A percentile compares a stretch with the other conserved stretches of the same genome.
phyloP scores from a whole-genome alignment of 257 asterid genomes.

The Jaltomata sinuosa region DNA sequence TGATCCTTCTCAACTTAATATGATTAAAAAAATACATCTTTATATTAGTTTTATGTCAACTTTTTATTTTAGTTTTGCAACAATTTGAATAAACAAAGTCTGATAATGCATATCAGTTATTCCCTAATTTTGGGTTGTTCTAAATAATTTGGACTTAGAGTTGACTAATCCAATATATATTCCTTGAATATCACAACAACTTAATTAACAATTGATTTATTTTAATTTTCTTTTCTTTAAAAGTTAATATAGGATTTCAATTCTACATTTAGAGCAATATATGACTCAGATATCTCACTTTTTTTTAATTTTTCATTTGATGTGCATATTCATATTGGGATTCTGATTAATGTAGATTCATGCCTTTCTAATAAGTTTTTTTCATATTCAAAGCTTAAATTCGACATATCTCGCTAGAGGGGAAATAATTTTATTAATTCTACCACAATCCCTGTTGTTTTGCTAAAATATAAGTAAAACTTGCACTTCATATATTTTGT shows the following conservation, averaged over 20 bases:
- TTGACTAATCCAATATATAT: not conserved
- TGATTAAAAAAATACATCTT: no score
- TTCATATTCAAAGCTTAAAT: no score
- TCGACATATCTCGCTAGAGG: no score
- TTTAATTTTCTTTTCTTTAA: not conserved
- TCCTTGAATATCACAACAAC: not conserved
- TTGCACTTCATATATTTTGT: not conserved
- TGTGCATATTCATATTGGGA: no score
- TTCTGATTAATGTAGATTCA: no score
- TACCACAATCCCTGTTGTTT: not conserved
- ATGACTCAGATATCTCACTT: not conserved
- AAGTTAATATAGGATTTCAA: not conserved
- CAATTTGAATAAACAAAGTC: not conserved
- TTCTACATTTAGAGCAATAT: not conserved
- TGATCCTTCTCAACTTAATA: no score
- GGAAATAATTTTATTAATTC: no score
- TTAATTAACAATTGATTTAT: not conserved
- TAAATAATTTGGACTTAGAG: not conserved
- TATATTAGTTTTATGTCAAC: no score
- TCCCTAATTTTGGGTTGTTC: not conserved
- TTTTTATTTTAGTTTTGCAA: not conserved
- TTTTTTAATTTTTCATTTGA: not conserved
- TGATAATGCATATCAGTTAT: not conserved
- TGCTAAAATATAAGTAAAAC: no score
- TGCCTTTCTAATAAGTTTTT: no score